Conservation (phyloP, 2,329 filamentous ascomycete genomes). For the Pochonia chlamydosporia region DNA sequence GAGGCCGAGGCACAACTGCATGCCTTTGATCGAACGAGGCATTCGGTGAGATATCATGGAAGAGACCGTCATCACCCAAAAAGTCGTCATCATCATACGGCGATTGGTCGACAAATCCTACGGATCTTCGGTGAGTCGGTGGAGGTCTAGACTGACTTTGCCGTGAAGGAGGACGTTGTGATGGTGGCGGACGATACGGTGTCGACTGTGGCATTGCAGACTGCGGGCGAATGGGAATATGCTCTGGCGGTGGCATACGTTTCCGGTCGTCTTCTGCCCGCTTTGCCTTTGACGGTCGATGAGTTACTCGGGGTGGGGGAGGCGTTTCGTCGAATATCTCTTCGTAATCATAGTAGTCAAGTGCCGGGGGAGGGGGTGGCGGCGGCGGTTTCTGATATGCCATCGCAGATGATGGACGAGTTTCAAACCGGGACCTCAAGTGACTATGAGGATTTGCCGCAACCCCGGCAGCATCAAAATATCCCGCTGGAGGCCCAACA, state of each 20-base stretch:
- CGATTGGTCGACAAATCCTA: constrained; percentile 24
- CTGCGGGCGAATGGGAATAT: constrained; percentile 27
- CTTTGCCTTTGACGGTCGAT: constrained; percentile 37
- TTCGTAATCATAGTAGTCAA: constrained; percentile 28
- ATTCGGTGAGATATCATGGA: constrained; percentile 32
- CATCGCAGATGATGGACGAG: constrained; percentile 33
- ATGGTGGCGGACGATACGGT: constrained; percentile 24
- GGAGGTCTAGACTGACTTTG: constrained; percentile 26
- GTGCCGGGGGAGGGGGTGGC: constrained; percentile 3
- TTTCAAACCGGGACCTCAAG: constrained; percentile 27
- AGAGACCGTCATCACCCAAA: constrained; percentile 27
- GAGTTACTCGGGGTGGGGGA: constrained; percentile 22
- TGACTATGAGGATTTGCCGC: constrained; percentile 19
- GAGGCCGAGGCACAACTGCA: constrained; percentile 25
- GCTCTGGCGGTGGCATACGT: constrained; percentile 43
- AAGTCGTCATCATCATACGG: constrained; percentile 34
- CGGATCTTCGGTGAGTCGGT: constrained; percentile 20
- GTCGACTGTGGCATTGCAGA: constrained; percentile 23
- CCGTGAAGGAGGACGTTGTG: constrained; percentile 16
- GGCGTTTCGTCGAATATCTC: constrained; percentile 36
- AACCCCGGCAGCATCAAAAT: constrained; percentile 19
- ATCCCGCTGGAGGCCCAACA: constrained; percentile 20
- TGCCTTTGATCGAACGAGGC: constrained; percentile 26
- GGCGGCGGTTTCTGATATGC: constrained; percentile 23
- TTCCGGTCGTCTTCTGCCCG: constrained; percentile 38